Conservation (phyloP, 2,329 filamentous ascomycete species). For the Nemania bipapillata region DNA sequence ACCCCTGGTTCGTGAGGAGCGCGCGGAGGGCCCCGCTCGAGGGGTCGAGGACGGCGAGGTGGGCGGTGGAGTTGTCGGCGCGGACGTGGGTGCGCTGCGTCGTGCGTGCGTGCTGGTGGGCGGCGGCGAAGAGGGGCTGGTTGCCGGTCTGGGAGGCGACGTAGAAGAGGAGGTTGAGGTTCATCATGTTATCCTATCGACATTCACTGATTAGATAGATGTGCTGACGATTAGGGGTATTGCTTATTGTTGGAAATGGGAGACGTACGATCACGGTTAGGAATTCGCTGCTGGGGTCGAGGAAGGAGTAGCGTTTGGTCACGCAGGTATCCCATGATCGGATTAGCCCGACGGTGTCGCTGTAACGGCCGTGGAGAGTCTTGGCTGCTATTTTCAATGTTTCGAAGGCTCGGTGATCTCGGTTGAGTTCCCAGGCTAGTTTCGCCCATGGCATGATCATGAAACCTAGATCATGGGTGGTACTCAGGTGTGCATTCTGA, state of each 20-base stretch:
- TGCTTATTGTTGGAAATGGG: neutral
- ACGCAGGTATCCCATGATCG: slow-evolving; percentile 59
- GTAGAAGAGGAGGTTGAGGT: slow-evolving; percentile 58
- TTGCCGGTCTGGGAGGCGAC: slow-evolving; percentile 52
- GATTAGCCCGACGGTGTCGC: slow-evolving; percentile 51
- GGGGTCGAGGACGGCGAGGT: slow-evolving; percentile 61
- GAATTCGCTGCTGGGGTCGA: slow-evolving; percentile 53
- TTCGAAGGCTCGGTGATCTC: slow-evolving; percentile 52
- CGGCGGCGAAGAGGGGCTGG: slow-evolving; percentile 50
- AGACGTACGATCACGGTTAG: slow-evolving; percentile 56
- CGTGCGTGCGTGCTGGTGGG: slow-evolving; percentile 55
- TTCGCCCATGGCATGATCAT: slow-evolving; percentile 57
- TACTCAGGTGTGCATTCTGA: slow-evolving; percentile 50
- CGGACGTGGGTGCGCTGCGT: slow-evolving; percentile 56
- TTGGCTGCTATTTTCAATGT: slow-evolving; percentile 52
- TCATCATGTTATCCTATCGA: slow-evolving; percentile 55
- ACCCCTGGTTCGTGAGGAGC: slow-evolving; percentile 61
- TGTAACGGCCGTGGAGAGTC: slow-evolving; percentile 54
- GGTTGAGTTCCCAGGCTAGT: slow-evolving; percentile 54
- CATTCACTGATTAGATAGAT: slow-evolving; percentile 2
- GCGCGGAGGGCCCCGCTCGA: slow-evolving; percentile 53
- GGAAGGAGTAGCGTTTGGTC: slow-evolving; percentile 55
- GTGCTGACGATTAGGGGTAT: neutral
- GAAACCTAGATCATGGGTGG: slow-evolving; percentile 59
- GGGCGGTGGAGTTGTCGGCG: slow-evolving; percentile 53